Conservation (phyloP, 495 filamentous ascomycete genomes). For the Xylaria cubensis region DNA sequence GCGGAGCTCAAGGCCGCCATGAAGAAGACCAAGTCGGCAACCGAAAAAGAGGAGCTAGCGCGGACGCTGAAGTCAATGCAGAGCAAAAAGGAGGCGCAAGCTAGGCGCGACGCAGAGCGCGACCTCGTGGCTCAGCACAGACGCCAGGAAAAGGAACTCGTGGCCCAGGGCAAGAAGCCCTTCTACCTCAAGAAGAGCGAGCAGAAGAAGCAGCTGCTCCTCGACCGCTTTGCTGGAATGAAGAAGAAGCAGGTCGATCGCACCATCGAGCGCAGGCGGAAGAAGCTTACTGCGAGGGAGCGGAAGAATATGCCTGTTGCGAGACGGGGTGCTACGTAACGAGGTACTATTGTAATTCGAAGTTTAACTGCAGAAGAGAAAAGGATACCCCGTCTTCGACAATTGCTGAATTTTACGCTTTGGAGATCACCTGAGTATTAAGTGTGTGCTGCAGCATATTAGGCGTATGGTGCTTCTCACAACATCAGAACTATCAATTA, state of each 20-base stretch:
- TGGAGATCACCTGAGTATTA: neutral
- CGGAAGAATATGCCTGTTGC: constrained; percentile 76
- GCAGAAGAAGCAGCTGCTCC: constrained; percentile 80
- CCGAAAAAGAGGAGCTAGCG: constrained; percentile 69
- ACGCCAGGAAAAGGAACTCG: constrained; percentile 79
- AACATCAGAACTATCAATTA: neutral
- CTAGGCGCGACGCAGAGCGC: constrained; percentile 68
- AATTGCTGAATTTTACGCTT: neutral
- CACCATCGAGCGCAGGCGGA: constrained; percentile 79
- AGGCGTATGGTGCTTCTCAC: neutral
- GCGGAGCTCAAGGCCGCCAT: constrained; percentile 70
- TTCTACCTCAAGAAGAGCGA: constrained; percentile 92
- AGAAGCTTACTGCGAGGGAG: constrained; percentile 83
- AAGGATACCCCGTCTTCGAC: neutral
- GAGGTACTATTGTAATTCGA: neutral
- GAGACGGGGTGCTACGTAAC: constrained; percentile 54
- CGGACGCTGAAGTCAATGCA: constrained; percentile 70
- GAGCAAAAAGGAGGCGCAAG: constrained; percentile 70
- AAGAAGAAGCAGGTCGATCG: constrained; percentile 80
- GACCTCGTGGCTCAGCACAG: constrained; percentile 74
- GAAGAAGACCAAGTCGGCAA: constrained; percentile 66
- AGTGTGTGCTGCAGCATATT: neutral
- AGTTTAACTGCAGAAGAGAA: neutral
- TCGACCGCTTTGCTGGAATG: constrained; percentile 80
- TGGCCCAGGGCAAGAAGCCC: constrained; percentile 83